A percentile compares a stretch with the other conserved stretches of the same genome.
These are phyloP conservation scores for Musa balbisiana DNA, from an alignment of 202 grass and related monocot genomes.

Conservation along the genomic window DNA sequence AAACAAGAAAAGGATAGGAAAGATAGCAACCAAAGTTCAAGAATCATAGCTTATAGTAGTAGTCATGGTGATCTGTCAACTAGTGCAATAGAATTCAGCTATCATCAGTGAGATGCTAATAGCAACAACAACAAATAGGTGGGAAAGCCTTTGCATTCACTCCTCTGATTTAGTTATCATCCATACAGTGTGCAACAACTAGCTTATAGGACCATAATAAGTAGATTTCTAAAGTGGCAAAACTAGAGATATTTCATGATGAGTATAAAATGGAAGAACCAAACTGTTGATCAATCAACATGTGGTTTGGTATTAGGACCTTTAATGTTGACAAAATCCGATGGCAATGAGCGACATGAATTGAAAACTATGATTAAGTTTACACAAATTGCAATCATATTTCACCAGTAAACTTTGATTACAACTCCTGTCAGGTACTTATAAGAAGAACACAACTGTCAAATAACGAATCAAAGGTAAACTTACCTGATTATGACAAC, in stretches of 20 bases:
- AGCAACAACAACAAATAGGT: not conserved
- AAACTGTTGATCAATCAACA: not conserved
- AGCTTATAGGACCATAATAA: not conserved
- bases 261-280: not conserved
- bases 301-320: not conserved
- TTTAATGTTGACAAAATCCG: not conserved
- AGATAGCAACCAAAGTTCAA: too few species aligned
- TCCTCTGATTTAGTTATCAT: not conserved
- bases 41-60: too few species aligned
- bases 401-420: not conserved
- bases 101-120: not conserved
- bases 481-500: conserved; percentile 16
- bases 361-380: too few species aligned
- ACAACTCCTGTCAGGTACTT: not conserved
- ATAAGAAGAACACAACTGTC: not conserved
- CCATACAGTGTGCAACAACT: not conserved
- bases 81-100: not conserved
- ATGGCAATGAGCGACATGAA: too few species aligned
- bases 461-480: not conserved
- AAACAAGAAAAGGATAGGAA: too few species aligned
- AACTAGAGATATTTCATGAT: not conserved
- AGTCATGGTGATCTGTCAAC: not conserved
- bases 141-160: not conserved
- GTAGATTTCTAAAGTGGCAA: not conserved
- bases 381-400: too few species aligned